Evolutionary conservation across 2,329 filamentous ascomycete genomes (phyloP).

Genomic region (Lasiodiplodia gonubiensis): DNA sequence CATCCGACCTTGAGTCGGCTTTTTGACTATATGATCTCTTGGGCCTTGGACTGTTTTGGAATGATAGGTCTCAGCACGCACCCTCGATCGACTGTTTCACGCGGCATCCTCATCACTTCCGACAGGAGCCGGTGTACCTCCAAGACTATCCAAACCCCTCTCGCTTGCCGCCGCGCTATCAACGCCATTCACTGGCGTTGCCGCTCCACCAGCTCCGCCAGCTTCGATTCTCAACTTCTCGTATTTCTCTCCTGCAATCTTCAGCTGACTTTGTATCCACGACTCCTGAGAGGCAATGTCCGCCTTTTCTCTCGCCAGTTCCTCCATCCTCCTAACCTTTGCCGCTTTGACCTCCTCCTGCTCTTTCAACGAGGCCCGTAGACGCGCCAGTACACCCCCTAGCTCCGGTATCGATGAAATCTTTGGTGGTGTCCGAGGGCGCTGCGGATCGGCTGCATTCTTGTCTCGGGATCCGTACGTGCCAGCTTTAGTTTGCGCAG

Average conservation of each 20-base stretch:
- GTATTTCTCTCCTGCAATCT: conserved; percentile 78
- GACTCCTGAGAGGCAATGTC: conserved; percentile 72
- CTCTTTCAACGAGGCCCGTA: conserved; percentile 65
- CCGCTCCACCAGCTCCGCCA: conserved; percentile 44
- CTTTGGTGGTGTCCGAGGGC: conserved; percentile 68
- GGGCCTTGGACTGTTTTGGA: neutral
- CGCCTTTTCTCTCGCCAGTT: conserved; percentile 70
- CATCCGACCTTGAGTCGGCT: no score
- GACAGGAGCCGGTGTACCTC: conserved; percentile 40
- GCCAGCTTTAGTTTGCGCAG: conserved; percentile 83
- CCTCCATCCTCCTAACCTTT: conserved; percentile 68
- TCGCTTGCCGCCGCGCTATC: conserved; percentile 38
- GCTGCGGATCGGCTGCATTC: conserved; percentile 47
- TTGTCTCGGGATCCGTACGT: conserved; percentile 67
- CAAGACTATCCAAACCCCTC: conserved; percentile 45
- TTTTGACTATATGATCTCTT: neutral
- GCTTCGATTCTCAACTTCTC: conserved; percentile 61
- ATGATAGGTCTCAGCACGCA: neutral
- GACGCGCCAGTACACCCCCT: conserved; percentile 66
- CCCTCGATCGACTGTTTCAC: neutral
- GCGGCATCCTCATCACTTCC: neutral
- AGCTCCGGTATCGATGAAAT: conserved; percentile 81
- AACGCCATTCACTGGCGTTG: conserved; percentile 38
- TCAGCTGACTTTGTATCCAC: conserved; percentile 80
- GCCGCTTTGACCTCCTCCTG: conserved; percentile 66